Percentiles rank a stretch among this genome's conserved stretches.
These are phyloP conservation scores for Aegilops sharonensis DNA, from an alignment of 176 grass and related monocot genomes.

Conservation along the genomic window DNA sequence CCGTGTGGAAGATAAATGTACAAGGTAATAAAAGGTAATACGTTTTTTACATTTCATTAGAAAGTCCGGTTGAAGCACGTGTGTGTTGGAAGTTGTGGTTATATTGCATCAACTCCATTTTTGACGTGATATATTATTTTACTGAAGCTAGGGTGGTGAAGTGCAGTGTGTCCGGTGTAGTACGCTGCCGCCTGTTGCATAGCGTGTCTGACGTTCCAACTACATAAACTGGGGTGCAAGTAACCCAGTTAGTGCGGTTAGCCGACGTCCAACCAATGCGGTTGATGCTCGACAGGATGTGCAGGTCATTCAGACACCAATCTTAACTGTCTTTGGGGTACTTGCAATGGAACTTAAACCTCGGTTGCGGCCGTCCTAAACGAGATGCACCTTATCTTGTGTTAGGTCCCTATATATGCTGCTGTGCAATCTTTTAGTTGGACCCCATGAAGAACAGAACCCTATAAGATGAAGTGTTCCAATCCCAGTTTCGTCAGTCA, in stretches of 20 bases:
- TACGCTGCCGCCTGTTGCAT: neutral
- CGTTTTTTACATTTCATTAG: neutral
- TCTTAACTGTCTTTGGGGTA: neutral
- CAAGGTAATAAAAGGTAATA: neutral
- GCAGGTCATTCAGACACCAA: slow-evolving; percentile 16
- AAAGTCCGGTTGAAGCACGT: neutral
- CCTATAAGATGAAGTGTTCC: slow-evolving; percentile 22
- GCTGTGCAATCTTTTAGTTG: neutral
- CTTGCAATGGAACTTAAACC: neutral
- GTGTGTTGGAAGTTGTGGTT: neutral
- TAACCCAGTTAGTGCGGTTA: slow-evolving; percentile 5
- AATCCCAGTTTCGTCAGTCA: slow-evolving; percentile 5
- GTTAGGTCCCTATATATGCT: slow-evolving; percentile 12
- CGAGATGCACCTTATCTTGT: neutral
- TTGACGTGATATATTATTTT: neutral
- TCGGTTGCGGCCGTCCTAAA: neutral
- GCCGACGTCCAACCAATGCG: neutral
- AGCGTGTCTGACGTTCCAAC: slow-evolving; percentile 1
- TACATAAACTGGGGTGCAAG: neutral
- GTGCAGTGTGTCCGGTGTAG: neutral
- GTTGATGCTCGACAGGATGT: neutral
- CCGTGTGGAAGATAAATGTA: neutral
- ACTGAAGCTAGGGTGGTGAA: neutral
- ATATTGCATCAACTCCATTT: neutral
- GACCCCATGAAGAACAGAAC: neutral